Percentiles rank a stretch among this genome's conserved stretches.
These are phyloP conservation scores for Lasiodiplodia gonubiensis DNA, from an alignment of 2,329 filamentous ascomycete species.

Conservation along the genomic window DNA sequence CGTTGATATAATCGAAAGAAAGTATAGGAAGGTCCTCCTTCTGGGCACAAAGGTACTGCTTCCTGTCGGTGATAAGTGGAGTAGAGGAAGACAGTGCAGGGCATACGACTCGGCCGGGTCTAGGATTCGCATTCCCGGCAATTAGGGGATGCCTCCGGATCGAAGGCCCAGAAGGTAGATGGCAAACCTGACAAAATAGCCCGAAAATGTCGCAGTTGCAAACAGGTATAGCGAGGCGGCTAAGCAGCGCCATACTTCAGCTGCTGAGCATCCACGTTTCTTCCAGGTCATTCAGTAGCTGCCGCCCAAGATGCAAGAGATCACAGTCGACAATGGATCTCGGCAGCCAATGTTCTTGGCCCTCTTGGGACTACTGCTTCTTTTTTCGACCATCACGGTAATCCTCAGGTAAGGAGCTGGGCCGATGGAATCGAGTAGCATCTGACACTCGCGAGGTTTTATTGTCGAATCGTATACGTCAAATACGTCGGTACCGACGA, in stretches of 20 bases:
- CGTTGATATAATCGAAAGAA: neutral
- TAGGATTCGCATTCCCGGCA: neutral
- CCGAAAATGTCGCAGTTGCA: conserved; percentile 10
- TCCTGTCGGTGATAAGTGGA: neutral
- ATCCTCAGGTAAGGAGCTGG: conserved; percentile 23
- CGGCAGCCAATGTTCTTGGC: conserved; percentile 36
- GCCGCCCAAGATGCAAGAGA: conserved; percentile 26
- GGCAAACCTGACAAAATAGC: conserved; percentile 1
- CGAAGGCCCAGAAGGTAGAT: conserved; percentile 3
- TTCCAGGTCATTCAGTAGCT: too few species aligned
- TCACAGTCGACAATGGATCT: conserved; percentile 33
- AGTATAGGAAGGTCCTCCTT: too few species aligned
- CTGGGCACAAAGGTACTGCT: neutral
- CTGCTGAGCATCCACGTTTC: neutral
- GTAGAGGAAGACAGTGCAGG: neutral
- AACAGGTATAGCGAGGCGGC: neutral
- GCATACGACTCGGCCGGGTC: neutral
- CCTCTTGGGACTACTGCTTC: conserved; percentile 30
- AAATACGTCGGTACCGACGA: conserved; percentile 33
- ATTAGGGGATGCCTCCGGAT: conserved; percentile 5
- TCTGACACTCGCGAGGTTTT: conserved; percentile 5
- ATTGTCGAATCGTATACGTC: conserved; percentile 30
- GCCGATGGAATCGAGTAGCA: neutral
- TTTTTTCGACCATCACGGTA: conserved; percentile 30
- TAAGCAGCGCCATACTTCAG: conserved; percentile 1